Evolutionary conservation across 768 basidiomycete species (phyloP).

Genomic region (Cystofilobasidium ferigula): DNA sequence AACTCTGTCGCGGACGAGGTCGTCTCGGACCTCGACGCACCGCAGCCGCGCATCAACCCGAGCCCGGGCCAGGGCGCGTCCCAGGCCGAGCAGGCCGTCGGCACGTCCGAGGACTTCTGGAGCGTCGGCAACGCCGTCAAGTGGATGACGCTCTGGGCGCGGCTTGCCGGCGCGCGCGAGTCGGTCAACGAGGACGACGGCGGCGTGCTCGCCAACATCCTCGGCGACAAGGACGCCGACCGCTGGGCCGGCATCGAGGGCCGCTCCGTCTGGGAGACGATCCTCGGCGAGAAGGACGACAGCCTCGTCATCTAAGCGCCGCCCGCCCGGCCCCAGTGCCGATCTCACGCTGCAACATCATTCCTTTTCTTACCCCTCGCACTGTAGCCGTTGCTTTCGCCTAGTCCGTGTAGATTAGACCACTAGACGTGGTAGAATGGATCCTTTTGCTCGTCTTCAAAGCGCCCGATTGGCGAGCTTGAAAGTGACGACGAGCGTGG

Average conservation of each 20-base stretch:
- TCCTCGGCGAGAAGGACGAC: constrained; percentile 15
- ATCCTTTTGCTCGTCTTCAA: no score
- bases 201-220: neutral
- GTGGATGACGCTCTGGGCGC: constrained; percentile 17
- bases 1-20: constrained; percentile 19
- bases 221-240: neutral
- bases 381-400: no score
- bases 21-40: constrained; percentile 11
- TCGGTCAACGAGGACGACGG: neutral
- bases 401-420: no score
- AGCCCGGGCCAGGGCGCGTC: neutral
- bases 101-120: constrained; percentile 20
- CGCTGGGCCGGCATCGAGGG: constrained; percentile 19
- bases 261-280: constrained; percentile 22
- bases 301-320: constrained; percentile 12
- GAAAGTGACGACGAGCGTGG: no score
- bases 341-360: no score
- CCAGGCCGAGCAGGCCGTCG: neutral
- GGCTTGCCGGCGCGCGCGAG: constrained; percentile 3
- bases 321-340: no score
- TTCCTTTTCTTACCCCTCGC: no score
- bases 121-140: constrained; percentile 22
- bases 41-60: constrained; percentile 14
- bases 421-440: no score
- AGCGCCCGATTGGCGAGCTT: no score